These are phyloP conservation scores for Diaporthe nobilis DNA, from an alignment of 2,329 filamentous ascomycete species.

Conservation along the genomic window DNA sequence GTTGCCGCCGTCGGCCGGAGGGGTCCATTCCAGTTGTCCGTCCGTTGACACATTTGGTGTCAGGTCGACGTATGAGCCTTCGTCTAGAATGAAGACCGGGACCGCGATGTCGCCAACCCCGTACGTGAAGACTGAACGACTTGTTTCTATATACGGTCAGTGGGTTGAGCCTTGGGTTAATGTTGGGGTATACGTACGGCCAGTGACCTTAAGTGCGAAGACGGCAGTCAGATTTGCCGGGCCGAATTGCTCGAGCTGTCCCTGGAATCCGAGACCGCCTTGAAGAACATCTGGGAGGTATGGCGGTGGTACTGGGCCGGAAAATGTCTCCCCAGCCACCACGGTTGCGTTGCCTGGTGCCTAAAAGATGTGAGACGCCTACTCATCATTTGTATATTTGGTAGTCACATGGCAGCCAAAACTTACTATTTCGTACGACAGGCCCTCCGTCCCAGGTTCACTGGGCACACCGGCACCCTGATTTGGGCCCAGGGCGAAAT, in stretches of 20 bases:
- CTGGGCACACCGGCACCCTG: conserved; percentile 59
- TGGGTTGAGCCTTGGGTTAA: not conserved
- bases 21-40: conserved; percentile 20
- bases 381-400: conserved; percentile 41
- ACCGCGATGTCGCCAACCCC: not conserved
- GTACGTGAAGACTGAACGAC: not conserved
- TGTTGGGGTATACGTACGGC: not conserved
- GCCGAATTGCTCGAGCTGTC: conserved; percentile 22
- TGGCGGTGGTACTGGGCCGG: conserved; percentile 22
- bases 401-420: conserved; percentile 52
- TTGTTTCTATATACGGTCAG: not conserved
- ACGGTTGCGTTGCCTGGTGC: conserved; percentile 31
- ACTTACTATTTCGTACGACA: conserved; percentile 28
- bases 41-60: conserved; percentile 28
- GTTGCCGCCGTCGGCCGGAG: not conserved
- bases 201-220: conserved; percentile 25
- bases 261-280: conserved; percentile 15
- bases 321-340: conserved; percentile 9
- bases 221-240: conserved; percentile 13
- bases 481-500: conserved; percentile 62
- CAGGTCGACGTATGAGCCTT: conserved; percentile 35
- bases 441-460: conserved; percentile 20
- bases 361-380: conserved; percentile 36
- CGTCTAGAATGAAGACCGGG: conserved; percentile 16
- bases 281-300: conserved; percentile 29